Percentiles rank a stretch among this genome's conserved stretches.
These are phyloP conservation scores for Macrotyloma uniflorum DNA, from an alignment of 306 rosid species.

Conservation along the genomic window DNA sequence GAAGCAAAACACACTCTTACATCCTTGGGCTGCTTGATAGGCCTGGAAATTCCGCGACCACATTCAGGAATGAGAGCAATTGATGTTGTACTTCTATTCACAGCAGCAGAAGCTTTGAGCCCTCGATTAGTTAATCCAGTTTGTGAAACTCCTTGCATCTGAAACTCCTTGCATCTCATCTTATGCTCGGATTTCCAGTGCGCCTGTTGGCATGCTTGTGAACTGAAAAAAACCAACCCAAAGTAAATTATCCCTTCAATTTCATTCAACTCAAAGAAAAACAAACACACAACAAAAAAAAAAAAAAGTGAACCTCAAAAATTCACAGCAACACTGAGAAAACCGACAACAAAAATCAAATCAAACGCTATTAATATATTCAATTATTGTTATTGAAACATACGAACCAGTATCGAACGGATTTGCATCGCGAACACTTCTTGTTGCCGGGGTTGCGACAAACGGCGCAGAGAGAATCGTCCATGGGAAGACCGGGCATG, in stretches of 20 bases:
- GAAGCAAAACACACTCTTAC: constrained; percentile 34
- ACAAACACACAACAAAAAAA: not conserved
- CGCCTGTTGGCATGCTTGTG: constrained; percentile 61
- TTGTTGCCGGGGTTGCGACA: constrained; percentile 52
- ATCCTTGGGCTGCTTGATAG: constrained; percentile 60
- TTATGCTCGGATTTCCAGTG: constrained; percentile 83
- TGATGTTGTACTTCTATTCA: constrained; percentile 46
- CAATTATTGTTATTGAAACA: not conserved
- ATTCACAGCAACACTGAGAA: not conserved
- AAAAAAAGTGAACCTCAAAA: not conserved
- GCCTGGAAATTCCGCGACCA: constrained; percentile 48
- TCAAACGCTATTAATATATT: not conserved
- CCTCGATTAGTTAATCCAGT: constrained; percentile 26
- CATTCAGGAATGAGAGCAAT: constrained; percentile 59
- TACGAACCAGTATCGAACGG: constrained; percentile 62
- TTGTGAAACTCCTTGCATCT: constrained; percentile 29
- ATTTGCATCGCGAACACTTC: constrained; percentile 81
- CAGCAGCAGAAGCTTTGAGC: constrained; percentile 42
- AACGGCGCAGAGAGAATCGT: constrained; percentile 49
- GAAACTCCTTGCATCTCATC: constrained; percentile 56
- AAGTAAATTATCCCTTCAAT: not conserved
- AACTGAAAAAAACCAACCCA: constrained; percentile 54
- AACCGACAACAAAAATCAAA: not conserved
- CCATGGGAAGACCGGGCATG: constrained; percentile 55
- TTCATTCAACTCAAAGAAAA: not conserved